A percentile compares a stretch with the other conserved stretches of the same genome.
phyloP scores from a whole-genome alignment of 176 grass and related monocot genomes.

The Oryza glumipatula region DNA sequence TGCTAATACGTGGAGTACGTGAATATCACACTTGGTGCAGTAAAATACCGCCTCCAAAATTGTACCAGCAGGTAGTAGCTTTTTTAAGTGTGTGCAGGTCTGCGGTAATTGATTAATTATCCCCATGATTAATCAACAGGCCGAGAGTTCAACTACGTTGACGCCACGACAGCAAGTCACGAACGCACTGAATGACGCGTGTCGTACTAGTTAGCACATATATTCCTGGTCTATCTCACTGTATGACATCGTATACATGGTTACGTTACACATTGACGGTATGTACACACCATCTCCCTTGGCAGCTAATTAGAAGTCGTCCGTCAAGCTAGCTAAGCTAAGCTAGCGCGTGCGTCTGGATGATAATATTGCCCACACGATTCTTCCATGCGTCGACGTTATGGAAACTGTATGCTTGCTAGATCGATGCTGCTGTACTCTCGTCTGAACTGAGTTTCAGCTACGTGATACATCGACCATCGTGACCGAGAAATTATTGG shows the following conservation, averaged over 20 bases:
- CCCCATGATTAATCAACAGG: not conserved
- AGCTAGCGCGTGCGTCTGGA: not conserved
- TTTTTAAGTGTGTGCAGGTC: not conserved
- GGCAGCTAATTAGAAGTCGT: not conserved
- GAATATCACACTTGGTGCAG: not conserved
- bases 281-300: not conserved
- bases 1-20: not conserved
- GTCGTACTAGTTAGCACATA: not conserved
- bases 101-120: not conserved
- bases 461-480: not conserved
- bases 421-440: not conserved
- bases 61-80: not conserved
- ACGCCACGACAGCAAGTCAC: not conserved
- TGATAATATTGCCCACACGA: not conserved
- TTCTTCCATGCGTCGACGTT: not conserved
- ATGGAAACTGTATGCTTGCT: not conserved
- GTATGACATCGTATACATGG: not conserved
- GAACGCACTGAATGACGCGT: not conserved
- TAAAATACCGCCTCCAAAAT: slow-evolving; percentile 8
- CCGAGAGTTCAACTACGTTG: not conserved
- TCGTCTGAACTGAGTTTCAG: not conserved
- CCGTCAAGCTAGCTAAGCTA: not conserved
- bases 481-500: not conserved
- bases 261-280: not conserved
- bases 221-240: not conserved